Percentiles rank a stretch among this genome's conserved stretches.
Evolutionary conservation across 176 grass and related monocot genomes (phyloP).

Genomic region (Aegilops bicornis): DNA sequence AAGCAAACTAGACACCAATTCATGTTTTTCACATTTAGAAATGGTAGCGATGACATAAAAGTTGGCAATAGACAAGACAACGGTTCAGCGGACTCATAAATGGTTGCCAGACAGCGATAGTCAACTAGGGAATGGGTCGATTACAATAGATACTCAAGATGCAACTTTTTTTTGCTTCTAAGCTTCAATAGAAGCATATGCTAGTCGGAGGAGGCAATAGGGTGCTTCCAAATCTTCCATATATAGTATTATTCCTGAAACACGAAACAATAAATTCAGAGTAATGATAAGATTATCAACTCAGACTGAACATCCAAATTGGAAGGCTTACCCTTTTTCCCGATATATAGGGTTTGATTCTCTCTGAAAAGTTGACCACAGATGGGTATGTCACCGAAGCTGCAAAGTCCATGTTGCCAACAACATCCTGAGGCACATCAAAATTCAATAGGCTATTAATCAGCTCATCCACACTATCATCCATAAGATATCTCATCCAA

Average conservation of each 20-base stretch:
- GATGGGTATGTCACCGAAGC: slow-evolving; percentile 68
- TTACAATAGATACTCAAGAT: slow-evolving; percentile 34
- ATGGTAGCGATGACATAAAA: not conserved
- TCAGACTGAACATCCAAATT: not conserved
- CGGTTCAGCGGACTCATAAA: not conserved
- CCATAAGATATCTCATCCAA: slow-evolving; percentile 63
- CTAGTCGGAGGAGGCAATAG: slow-evolving; percentile 35
- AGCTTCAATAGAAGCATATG: slow-evolving; percentile 29
- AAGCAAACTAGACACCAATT: not conserved
- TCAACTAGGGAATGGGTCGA: not conserved
- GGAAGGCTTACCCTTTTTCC: slow-evolving; percentile 31
- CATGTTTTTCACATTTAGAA: not conserved
- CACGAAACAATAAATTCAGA: not conserved
- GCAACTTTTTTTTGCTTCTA: slow-evolving; percentile 45
- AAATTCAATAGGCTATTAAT: slow-evolving; percentile 53
- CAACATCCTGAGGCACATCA: slow-evolving; percentile 46
- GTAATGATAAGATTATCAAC: not conserved
- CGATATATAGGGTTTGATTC: slow-evolving; percentile 23
- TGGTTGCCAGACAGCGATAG: not conserved
- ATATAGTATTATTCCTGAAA: slow-evolving; percentile 49
- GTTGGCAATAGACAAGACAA: not conserved
- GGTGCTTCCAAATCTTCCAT: slow-evolving; percentile 28
- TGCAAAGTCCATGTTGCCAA: slow-evolving; percentile 65
- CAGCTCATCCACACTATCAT: slow-evolving; percentile 26
- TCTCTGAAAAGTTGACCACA: slow-evolving; percentile 25